phyloP scores from a whole-genome alignment of 2,329 filamentous ascomycete species.

The Didymella lethalis region DNA sequence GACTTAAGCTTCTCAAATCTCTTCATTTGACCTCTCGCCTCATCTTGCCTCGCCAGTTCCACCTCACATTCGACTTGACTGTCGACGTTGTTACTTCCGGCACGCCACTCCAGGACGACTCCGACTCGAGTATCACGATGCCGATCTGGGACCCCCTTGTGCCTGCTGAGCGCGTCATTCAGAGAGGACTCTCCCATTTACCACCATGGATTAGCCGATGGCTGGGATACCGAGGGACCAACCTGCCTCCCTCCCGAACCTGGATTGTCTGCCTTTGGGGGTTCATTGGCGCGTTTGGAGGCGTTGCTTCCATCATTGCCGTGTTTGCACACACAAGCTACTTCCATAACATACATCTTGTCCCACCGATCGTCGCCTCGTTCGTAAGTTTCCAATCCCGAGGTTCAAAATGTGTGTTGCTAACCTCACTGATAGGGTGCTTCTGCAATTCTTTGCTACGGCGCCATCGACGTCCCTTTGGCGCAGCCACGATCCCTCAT shows the following conservation, averaged over 20 bases:
- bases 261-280: slow-evolving; percentile 52
- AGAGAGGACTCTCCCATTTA: slow-evolving; percentile 53
- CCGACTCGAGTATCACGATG: slow-evolving; percentile 23
- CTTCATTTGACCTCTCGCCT: slow-evolving; percentile 14
- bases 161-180: slow-evolving; percentile 41
- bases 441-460: slow-evolving; percentile 57
- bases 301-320: slow-evolving; percentile 52
- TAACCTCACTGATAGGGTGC: slow-evolving; percentile 48
- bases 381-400: slow-evolving; percentile 41
- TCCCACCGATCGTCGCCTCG: slow-evolving; percentile 54
- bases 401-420: neutral
- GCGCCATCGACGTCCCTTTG: slow-evolving; percentile 55
- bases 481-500: slow-evolving; percentile 56
- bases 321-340: slow-evolving; percentile 52
- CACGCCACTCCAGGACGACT: neutral
- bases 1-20: slow-evolving; percentile 23
- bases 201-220: slow-evolving; percentile 74
- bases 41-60: neutral
- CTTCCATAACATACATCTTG: slow-evolving; percentile 48
- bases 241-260: slow-evolving; percentile 37
- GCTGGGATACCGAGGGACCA: slow-evolving; percentile 57
- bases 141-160: slow-evolving; percentile 38
- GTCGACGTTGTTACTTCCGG: neutral
- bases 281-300: slow-evolving; percentile 55
- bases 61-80: neutral